Evolutionary conservation across 768 basidiomycete genomes (phyloP).

Genomic region (Trametes meyenii): DNA sequence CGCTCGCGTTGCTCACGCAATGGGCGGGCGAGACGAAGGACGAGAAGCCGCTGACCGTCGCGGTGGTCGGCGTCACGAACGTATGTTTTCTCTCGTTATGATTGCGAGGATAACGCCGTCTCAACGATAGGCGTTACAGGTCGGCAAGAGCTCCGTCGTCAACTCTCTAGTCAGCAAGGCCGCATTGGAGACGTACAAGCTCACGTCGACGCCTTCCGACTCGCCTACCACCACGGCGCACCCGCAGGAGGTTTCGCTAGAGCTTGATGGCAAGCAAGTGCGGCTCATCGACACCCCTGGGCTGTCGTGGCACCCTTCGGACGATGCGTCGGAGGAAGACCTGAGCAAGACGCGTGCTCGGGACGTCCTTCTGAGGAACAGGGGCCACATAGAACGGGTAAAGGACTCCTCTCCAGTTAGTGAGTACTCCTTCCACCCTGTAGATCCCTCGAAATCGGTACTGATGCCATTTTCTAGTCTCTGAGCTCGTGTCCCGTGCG

Average conservation of each 20-base stretch:
- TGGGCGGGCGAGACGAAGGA: conserved; percentile 51
- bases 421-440: conserved; percentile 39
- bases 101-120: too few species aligned
- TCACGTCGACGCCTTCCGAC: conserved; percentile 47
- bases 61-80: conserved; percentile 83
- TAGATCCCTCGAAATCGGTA: background rate
- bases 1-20: conserved; percentile 51
- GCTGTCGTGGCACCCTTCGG: conserved; percentile 56
- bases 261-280: conserved; percentile 51
- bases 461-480: conserved; percentile 39
- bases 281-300: conserved; percentile 89
- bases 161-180: conserved; percentile 69
- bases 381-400: conserved; percentile 81
- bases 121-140: conserved; percentile 40
- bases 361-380: conserved; percentile 78
- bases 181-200: conserved; percentile 57
- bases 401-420: conserved; percentile 78
- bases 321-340: conserved; percentile 43
- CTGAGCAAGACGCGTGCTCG: conserved; percentile 47
- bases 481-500: conserved; percentile 68
- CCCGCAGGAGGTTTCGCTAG: conserved; percentile 62
- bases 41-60: conserved; percentile 61
- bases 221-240: conserved; percentile 75
- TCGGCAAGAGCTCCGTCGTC: conserved; percentile 83
- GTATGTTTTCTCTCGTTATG: conserved; percentile 46